Evolutionary conservation across 768 basidiomycete genomes (phyloP).

Genomic region (Postia placenta): DNA sequence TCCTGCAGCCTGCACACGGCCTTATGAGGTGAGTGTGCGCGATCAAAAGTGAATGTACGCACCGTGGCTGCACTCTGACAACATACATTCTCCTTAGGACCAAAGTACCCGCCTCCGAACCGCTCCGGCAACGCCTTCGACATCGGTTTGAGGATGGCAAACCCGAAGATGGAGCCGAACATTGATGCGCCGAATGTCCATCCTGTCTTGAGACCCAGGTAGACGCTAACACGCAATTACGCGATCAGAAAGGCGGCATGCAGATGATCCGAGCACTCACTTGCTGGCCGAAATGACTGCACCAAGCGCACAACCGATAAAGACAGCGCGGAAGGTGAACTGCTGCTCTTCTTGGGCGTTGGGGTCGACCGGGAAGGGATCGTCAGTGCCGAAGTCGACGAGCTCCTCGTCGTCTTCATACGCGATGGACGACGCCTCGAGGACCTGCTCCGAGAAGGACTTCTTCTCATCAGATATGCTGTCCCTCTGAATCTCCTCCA

Average conservation of each 20-base stretch:
- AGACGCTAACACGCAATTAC: slow-evolving; percentile 8
- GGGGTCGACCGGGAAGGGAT: slow-evolving; percentile 16
- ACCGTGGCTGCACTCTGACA: slow-evolving; percentile 18
- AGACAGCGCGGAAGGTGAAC: slow-evolving; percentile 15
- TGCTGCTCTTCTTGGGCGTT: slow-evolving; percentile 13
- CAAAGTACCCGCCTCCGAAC: slow-evolving; percentile 17
- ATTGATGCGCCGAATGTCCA: slow-evolving; percentile 18
- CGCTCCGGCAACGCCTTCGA: slow-evolving; percentile 11
- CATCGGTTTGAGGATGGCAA: slow-evolving; percentile 17
- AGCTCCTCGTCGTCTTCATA: slow-evolving; percentile 5
- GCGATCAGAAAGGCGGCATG: background rate
- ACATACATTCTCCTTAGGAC: slow-evolving; percentile 19
- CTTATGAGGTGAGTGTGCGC: background rate
- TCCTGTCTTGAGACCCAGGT: slow-evolving; percentile 17
- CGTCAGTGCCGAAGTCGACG: slow-evolving; percentile 10
- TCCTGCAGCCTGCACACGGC: slow-evolving; percentile 13
- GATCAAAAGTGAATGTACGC: background rate
- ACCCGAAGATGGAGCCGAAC: slow-evolving; percentile 19
- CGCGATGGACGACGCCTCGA: slow-evolving; percentile 3
- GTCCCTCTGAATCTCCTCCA: slow-evolving; percentile 1
- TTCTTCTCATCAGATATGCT: slow-evolving; percentile 8
- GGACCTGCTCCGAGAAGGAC: background rate
- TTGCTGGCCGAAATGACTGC: slow-evolving; percentile 19
- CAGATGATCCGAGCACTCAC: slow-evolving; percentile 1
- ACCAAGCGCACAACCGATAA: slow-evolving; percentile 15